A percentile compares a stretch with the other conserved stretches of the same genome.
These are phyloP conservation scores for Collybia mongolica DNA, from an alignment of 768 basidiomycete species.

Conservation along the genomic window DNA sequence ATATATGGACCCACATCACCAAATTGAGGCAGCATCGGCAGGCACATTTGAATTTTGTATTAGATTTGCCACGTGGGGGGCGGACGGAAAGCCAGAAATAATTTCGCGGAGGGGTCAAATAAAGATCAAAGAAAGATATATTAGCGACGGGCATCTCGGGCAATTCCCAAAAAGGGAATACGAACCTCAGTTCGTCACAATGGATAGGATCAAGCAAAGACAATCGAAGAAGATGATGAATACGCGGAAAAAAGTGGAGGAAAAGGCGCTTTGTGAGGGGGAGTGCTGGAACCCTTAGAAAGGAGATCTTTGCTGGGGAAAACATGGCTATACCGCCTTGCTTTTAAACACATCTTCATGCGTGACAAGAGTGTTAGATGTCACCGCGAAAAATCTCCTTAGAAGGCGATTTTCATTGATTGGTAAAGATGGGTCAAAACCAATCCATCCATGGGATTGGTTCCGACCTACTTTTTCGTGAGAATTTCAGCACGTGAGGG, in stretches of 20 bases:
- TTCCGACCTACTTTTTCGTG: constrained; percentile 25
- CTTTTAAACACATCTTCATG: constrained; percentile 15
- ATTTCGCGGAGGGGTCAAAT: constrained; percentile 5
- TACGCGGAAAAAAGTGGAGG: neutral
- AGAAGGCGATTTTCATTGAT: constrained; percentile 15
- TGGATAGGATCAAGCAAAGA: constrained; percentile 11
- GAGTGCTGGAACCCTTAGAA: constrained; percentile 3
- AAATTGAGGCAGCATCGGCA: neutral
- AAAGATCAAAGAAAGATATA: constrained; percentile 6
- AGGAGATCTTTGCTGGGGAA: constrained; percentile 14
- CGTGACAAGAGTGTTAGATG: constrained; percentile 15
- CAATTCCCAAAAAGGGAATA: constrained; percentile 14
- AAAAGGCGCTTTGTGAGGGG: neutral
- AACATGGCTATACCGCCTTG: constrained; percentile 1
- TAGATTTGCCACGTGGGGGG: constrained; percentile 1
- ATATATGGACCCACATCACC: constrained; percentile 14
- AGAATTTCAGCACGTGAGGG: constrained; percentile 10
- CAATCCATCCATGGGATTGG: constrained; percentile 25
- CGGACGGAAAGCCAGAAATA: neutral
- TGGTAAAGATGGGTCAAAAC: constrained; percentile 14
- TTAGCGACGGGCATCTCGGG: constrained; percentile 9
- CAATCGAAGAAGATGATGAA: neutral
- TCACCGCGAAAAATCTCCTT: constrained; percentile 15
- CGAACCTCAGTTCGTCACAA: constrained; percentile 14
- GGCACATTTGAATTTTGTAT: neutral